A percentile compares a stretch with the other conserved stretches of the same genome.
These are phyloP conservation scores for Beauveria brongniartii DNA, from an alignment of 2,329 filamentous ascomycete species.

Conservation along the genomic window DNA sequence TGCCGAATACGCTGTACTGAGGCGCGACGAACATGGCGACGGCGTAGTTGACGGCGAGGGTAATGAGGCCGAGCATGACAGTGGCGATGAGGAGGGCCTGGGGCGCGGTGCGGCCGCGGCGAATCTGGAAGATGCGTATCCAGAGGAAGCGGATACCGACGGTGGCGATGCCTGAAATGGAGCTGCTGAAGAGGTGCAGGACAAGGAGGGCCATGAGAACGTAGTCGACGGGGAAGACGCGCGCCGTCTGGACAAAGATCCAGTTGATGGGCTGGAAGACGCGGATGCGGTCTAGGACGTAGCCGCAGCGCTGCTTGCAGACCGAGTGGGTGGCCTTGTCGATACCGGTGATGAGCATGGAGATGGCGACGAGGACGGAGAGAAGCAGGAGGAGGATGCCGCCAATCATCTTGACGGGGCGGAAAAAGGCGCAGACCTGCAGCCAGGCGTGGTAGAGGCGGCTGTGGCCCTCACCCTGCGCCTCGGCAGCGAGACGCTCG, in stretches of 20 bases:
- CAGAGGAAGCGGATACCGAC: conserved; percentile 95
- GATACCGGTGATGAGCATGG: conserved; percentile 90
- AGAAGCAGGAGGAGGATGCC: conserved; percentile 71
- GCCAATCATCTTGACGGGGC: conserved; percentile 80
- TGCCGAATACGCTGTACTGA: conserved; percentile 89
- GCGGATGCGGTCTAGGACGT: conserved; percentile 78
- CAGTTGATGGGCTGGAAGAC: conserved; percentile 95
- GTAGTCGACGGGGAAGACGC: conserved; percentile 87
- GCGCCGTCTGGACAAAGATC: conserved; percentile 66
- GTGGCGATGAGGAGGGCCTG: conserved; percentile 89
- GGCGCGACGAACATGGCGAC: conserved; percentile 91
- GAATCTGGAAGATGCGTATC: conserved; percentile 86
- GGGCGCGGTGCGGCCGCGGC: conserved; percentile 79
- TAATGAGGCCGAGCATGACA: conserved; percentile 81
- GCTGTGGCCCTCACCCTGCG: conserved; percentile 67
- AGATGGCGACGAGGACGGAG: conserved; percentile 70
- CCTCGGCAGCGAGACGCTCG: conserved; percentile 78
- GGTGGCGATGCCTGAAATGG: conserved; percentile 75
- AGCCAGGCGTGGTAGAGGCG: conserved; percentile 68
- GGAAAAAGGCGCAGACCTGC: conserved; percentile 72
- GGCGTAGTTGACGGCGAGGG: conserved; percentile 86
- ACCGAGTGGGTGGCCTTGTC: conserved; percentile 95
- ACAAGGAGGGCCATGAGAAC: conserved; percentile 78
- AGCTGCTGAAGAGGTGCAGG: conserved; percentile 80
- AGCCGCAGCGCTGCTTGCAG: conserved; percentile 85